These are phyloP conservation scores for Ceratobasidium sp. DNA, from an alignment of 1,284 basidiomycete genomes.

Conservation along the genomic window DNA sequence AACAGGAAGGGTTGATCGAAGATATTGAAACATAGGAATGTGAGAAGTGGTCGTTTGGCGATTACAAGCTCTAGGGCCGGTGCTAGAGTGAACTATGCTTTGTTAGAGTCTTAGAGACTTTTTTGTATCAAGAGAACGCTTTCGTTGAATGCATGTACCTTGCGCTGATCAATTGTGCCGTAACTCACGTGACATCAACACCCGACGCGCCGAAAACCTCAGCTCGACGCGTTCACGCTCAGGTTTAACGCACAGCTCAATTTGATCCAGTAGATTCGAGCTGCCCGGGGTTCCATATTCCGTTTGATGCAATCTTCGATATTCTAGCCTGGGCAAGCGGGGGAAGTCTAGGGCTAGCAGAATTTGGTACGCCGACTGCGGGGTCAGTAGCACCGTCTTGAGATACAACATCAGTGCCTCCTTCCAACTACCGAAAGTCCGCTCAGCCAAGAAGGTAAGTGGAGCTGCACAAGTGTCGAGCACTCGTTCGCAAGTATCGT, in stretches of 20 bases:
- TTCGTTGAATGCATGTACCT: not conserved
- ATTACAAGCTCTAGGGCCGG: conserved; percentile 52
- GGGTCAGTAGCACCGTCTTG: not conserved
- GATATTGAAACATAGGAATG: conserved; percentile 55
- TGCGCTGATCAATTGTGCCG: conserved; percentile 9
- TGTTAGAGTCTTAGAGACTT: not conserved
- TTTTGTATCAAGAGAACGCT: conserved; percentile 17
- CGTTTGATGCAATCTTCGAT: too few species aligned
- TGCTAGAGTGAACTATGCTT: not conserved
- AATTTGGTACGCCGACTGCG: not conserved
- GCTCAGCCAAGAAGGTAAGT: not conserved
- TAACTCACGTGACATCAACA: conserved; percentile 27
- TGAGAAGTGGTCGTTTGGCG: conserved; percentile 61
- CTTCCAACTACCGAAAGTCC: not conserved
- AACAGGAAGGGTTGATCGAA: not conserved
- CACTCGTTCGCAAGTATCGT: not conserved
- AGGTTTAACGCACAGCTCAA: too few species aligned
- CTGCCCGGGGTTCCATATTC: too few species aligned
- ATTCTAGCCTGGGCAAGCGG: too few species aligned
- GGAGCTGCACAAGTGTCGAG: conserved; percentile 19
- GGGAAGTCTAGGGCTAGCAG: not conserved
- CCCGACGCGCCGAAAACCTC: conserved; percentile 1
- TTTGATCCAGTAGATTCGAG: too few species aligned
- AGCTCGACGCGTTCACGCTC: too few species aligned
- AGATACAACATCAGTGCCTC: conserved; percentile 2